A percentile compares a stretch with the other conserved stretches of the same genome.
These are phyloP conservation scores for Saccharomycopsis fibuligera DNA, from an alignment of 805 yeast genomes.

Conservation along the genomic window DNA sequence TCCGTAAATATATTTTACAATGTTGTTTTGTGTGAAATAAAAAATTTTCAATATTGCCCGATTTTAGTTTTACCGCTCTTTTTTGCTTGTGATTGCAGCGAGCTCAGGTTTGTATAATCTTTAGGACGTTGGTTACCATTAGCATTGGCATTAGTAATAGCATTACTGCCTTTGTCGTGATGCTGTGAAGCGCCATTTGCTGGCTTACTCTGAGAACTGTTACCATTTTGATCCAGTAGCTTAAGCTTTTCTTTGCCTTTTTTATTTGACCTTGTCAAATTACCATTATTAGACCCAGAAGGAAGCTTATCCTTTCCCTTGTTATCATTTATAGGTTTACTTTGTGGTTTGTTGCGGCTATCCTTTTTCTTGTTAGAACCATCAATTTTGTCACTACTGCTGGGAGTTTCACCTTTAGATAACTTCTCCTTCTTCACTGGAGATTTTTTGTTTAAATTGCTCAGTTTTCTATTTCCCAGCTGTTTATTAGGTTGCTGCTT, in stretches of 20 bases:
- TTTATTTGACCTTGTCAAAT: not conserved
- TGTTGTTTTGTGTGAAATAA: no score
- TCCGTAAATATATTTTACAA: no score
- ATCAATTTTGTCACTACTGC: not conserved
- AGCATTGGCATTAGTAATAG: no score
- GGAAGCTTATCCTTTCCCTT: not conserved
- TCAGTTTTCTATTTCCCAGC: no score
- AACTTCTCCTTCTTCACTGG: not conserved
- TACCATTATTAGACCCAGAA: not conserved
- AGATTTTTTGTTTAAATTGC: not conserved
- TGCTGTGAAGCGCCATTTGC: not conserved
- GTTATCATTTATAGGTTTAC: not conserved
- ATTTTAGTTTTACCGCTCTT: no score
- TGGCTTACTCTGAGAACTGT: not conserved
- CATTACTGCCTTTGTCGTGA: not conserved
- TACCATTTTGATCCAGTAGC: not conserved
- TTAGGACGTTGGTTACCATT: no score
- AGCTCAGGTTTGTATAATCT: no score
- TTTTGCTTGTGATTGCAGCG: no score
- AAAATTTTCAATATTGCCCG: no score
- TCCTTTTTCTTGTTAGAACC: not conserved
- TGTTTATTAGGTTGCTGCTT: no score
- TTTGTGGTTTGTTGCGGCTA: not conserved
- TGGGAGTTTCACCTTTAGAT: not conserved
- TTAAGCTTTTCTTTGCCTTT: not conserved